Percentiles rank a stretch among this genome's conserved stretches.
These are phyloP conservation scores for Pichia californica DNA, from an alignment of 805 yeast genomes.

Conservation along the genomic window DNA sequence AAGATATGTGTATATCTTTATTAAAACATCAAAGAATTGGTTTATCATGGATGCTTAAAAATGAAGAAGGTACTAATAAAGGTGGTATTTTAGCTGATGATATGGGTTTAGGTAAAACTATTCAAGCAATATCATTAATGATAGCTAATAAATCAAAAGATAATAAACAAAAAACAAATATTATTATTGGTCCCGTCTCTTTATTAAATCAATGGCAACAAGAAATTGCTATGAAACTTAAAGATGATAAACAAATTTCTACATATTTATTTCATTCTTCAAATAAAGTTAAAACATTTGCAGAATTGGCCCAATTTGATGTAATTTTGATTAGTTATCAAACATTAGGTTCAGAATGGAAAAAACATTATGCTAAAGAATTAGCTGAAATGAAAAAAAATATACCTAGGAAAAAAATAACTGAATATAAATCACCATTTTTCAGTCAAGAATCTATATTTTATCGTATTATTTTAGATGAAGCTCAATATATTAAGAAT, in stretches of 20 bases:
- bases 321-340: constrained; percentile 76
- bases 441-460: constrained; percentile 46
- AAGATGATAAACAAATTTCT: constrained; percentile 35
- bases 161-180: constrained; percentile 43
- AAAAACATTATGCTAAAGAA: constrained; percentile 48
- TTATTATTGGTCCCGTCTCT: constrained; percentile 89
- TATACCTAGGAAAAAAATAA: constrained; percentile 29
- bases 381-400: constrained; percentile 27
- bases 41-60: constrained; percentile 67
- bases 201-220: constrained; percentile 79
- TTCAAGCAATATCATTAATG: constrained; percentile 59
- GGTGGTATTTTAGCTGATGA: constrained; percentile 79
- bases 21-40: constrained; percentile 75
- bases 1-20: constrained; percentile 41
- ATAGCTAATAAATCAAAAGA: constrained; percentile 35
- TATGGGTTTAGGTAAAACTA: constrained; percentile 79
- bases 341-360: constrained; percentile 70
- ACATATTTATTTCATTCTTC: constrained; percentile 58
- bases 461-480: constrained; percentile 46
- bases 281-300: constrained; percentile 37
- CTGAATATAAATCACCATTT: constrained; percentile 57
- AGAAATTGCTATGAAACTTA: constrained; percentile 62
- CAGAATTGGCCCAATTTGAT: constrained; percentile 51
- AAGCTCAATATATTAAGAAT: constrained; percentile 51
- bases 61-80: constrained; percentile 52